Evolutionary conservation across 164 flowering plant species (phyloP).

Genomic region (Aristolochia contorta): DNA sequence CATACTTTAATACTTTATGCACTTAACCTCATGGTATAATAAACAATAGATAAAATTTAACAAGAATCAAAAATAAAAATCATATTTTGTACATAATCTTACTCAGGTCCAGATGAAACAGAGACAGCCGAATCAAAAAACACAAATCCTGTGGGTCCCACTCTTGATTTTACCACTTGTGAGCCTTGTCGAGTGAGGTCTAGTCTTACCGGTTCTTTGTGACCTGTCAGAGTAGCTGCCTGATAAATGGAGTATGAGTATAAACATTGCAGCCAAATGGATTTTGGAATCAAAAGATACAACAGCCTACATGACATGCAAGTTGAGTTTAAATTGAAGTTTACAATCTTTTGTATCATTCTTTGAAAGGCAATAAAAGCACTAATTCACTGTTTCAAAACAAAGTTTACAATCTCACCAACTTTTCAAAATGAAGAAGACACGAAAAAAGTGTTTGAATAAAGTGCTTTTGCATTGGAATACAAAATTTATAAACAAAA

Average conservation of each 20-base stretch:
- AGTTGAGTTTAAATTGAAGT: too few relatives aligned
- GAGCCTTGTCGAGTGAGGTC: constrained; percentile 55
- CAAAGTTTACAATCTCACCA: background rate
- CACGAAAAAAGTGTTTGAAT: background rate
- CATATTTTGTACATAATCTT: constrained; percentile 27
- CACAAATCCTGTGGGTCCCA: constrained; percentile 78
- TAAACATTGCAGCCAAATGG: too few relatives aligned
- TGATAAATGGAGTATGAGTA: constrained; percentile 9
- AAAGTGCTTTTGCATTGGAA: background rate
- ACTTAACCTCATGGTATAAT: background rate
- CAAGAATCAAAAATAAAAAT: background rate
- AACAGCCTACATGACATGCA: too few relatives aligned
- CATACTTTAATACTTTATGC: background rate
- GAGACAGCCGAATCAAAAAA: constrained; percentile 89
- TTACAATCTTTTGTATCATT: too few relatives aligned
- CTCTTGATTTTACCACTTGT: constrained; percentile 63
- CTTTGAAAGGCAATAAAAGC: too few relatives aligned
- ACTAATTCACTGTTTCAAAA: too few relatives aligned
- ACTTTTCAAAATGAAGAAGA: background rate
- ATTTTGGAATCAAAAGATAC: too few relatives aligned
- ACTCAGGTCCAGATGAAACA: constrained; percentile 60
- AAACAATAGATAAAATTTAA: background rate
- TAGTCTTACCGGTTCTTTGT: constrained; percentile 39
- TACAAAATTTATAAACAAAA: background rate
- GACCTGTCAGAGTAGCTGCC: constrained; percentile 44